A percentile compares a stretch with the other conserved stretches of the same genome.
phyloP scores from a whole-genome alignment of 139 green algal genomes.

The Picochlorum sp. region DNA sequence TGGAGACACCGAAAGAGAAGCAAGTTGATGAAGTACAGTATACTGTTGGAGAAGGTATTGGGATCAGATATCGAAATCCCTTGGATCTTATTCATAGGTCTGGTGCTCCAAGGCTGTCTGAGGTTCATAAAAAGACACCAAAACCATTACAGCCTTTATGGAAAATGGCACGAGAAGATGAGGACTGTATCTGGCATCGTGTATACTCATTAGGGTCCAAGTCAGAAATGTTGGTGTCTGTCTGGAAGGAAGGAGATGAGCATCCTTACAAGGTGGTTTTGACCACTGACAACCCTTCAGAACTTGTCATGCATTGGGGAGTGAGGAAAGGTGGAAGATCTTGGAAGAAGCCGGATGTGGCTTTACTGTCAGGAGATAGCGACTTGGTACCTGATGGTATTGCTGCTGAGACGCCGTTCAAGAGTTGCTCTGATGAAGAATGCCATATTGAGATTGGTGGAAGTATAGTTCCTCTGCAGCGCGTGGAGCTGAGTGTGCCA shows the following conservation, averaged over 20 bases:
- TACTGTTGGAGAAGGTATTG: slow-evolving; percentile 47
- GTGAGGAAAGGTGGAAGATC: slow-evolving; percentile 34
- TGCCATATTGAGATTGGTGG: slow-evolving; percentile 43
- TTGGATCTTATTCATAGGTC: slow-evolving; percentile 61
- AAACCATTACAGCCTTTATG: slow-evolving; percentile 33
- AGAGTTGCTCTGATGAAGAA: slow-evolving; percentile 31
- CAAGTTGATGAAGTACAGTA: not conserved
- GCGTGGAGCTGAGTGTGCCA: slow-evolving; percentile 50
- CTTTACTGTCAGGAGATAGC: slow-evolving; percentile 13
- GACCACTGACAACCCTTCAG: slow-evolving; percentile 54
- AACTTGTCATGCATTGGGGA: slow-evolving; percentile 82
- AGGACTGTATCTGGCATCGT: slow-evolving; percentile 33
- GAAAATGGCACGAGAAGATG: slow-evolving; percentile 25
- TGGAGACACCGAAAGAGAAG: not conserved
- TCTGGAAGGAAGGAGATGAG: slow-evolving; percentile 36
- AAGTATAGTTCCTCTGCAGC: slow-evolving; percentile 58
- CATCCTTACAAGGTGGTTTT: slow-evolving; percentile 35
- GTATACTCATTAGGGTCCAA: slow-evolving; percentile 54
- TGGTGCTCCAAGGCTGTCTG: not conserved
- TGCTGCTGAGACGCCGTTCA: slow-evolving; percentile 53
- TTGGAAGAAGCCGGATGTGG: slow-evolving; percentile 25
- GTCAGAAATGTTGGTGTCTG: slow-evolving; percentile 64
- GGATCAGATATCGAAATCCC: slow-evolving; percentile 41
- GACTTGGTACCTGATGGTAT: slow-evolving; percentile 22
- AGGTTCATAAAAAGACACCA: slow-evolving; percentile 25